Evolutionary conservation across 176 grass and related monocot genomes (phyloP), one percentile per base, ranked within the genome.

Genomic region (Coix lacrymajobi): DNA sequence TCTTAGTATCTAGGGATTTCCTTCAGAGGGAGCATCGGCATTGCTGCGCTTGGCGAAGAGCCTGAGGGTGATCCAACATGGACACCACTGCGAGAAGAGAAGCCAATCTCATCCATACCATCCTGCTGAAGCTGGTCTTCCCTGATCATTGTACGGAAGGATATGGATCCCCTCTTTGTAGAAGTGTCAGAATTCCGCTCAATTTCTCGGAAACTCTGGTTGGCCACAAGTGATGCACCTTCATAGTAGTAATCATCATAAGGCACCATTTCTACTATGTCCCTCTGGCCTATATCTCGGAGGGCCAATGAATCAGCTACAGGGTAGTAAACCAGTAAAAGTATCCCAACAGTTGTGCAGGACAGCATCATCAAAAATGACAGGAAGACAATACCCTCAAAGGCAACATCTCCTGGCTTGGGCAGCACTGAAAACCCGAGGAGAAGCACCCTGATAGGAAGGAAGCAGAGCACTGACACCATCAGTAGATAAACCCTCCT

Each of bases 211-310:
- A 87, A 84, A 62, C 87, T 91, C 69, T 93, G 93, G 75, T 96
- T 96, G 41, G 82, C 83, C 76, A 96, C 75, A 29, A 96, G 91
- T 62, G 93, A 95, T 0, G 79, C 63, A 30, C 82, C 83, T 31
- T 97, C 96, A 52, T 91, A 90, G 57, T 95, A 97, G 78, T 97
- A 98, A 69, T 98, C 96, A 73, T 98, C 96, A 82, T 93, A 98
- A 60, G 96, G 96, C 66, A 89, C 66, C 82, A 94, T 81, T 64
- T 86, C 88, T 78, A 80, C 24, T 77, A 91, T 86, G 84, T 89
- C 92, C 54, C 86, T 75, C 22, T 61, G 80, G 31, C 84, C 82
- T 30, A 71, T 79, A 68, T 85, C 86, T 84, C 75, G 76, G 79
- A 98, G 82, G 25, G 69, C 82, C 70, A 98, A 57, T 65, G 96